phyloP scores from a whole-genome alignment of 768 basidiomycete genomes.

The Suillus brevipes region DNA sequence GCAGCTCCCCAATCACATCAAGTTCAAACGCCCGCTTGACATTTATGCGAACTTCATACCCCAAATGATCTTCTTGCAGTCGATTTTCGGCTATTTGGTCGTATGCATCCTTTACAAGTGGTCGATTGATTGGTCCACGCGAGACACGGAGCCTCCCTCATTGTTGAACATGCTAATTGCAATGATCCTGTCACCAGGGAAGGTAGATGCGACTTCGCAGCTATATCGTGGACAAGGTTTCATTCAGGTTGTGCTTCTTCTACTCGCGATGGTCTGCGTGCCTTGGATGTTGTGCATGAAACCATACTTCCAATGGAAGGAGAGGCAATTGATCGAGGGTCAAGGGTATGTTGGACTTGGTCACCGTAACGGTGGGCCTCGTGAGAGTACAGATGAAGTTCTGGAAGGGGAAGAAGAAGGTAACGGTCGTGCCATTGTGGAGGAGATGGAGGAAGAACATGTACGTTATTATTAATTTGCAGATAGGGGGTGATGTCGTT shows the following conservation, averaged over 20 bases:
- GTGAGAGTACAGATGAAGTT: constrained; percentile 57
- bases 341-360: constrained; percentile 81
- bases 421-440: constrained; percentile 69
- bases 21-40: constrained; percentile 83
- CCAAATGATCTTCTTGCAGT: constrained; percentile 95
- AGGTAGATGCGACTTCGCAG: constrained; percentile 62
- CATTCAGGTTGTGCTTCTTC: constrained; percentile 76
- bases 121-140: constrained; percentile 85
- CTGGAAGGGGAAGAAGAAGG: constrained; percentile 83
- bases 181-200: constrained; percentile 94
- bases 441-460: constrained; percentile 68
- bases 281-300: constrained; percentile 94
- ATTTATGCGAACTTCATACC: constrained; percentile 96
- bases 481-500: constrained; percentile 9
- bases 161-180: constrained; percentile 93
- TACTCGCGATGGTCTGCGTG: constrained; percentile 83
- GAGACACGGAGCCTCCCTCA: constrained; percentile 74
- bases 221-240: constrained; percentile 87
- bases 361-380: constrained; percentile 53
- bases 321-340: constrained; percentile 78
- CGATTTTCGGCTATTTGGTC: constrained; percentile 96
- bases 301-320: constrained; percentile 89
- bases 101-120: constrained; percentile 97
- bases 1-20: constrained; percentile 93
- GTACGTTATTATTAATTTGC: constrained; percentile 45